Conservation (phyloP, 495 filamentous ascomycete species). For the Lophiotrema nucula region DNA sequence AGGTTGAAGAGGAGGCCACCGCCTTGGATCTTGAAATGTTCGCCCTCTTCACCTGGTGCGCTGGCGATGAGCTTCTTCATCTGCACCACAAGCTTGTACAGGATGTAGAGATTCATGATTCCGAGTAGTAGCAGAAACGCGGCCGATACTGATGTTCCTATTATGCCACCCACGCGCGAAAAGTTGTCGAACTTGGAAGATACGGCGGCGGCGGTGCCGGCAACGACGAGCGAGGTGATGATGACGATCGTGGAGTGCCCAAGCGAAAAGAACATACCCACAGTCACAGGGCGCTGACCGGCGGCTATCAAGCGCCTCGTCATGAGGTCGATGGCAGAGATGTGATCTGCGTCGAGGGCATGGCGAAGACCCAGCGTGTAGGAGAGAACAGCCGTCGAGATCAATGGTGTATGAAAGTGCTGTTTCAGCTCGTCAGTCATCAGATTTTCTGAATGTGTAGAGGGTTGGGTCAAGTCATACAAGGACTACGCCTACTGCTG, state of each 20-base stretch:
- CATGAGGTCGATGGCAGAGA: slow-evolving; percentile 94
- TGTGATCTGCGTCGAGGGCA: slow-evolving; percentile 95
- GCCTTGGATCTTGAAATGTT: slow-evolving; percentile 68
- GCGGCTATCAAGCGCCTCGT: slow-evolving; percentile 86
- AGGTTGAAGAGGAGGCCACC: slow-evolving; percentile 70
- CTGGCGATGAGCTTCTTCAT: slow-evolving; percentile 57
- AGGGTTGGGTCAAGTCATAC: slow-evolving; percentile 41
- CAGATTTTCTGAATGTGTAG: too few relatives aligned
- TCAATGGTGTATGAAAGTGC: slow-evolving; percentile 52
- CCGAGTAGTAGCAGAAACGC: slow-evolving; percentile 79
- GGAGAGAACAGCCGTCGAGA: slow-evolving; percentile 76
- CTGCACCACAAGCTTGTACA: slow-evolving; percentile 69
- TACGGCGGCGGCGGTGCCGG: slow-evolving; percentile 81
- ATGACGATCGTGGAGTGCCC: slow-evolving; percentile 89
- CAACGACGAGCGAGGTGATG: slow-evolving; percentile 86
- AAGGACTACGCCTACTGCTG: slow-evolving; percentile 67
- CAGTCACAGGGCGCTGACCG: slow-evolving; percentile 83
- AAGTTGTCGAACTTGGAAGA: slow-evolving; percentile 76
- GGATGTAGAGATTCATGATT: slow-evolving; percentile 79
- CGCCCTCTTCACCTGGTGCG: slow-evolving; percentile 50
- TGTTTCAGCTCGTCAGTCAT: not conserved
- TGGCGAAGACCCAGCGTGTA: slow-evolving; percentile 91
- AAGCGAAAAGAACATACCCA: slow-evolving; percentile 92
- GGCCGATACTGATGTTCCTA: slow-evolving; percentile 80
- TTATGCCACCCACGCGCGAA: slow-evolving; percentile 77